Evolutionary conservation across 1,284 basidiomycete genomes (phyloP).

Genomic region (Ganoderma meredithae): DNA sequence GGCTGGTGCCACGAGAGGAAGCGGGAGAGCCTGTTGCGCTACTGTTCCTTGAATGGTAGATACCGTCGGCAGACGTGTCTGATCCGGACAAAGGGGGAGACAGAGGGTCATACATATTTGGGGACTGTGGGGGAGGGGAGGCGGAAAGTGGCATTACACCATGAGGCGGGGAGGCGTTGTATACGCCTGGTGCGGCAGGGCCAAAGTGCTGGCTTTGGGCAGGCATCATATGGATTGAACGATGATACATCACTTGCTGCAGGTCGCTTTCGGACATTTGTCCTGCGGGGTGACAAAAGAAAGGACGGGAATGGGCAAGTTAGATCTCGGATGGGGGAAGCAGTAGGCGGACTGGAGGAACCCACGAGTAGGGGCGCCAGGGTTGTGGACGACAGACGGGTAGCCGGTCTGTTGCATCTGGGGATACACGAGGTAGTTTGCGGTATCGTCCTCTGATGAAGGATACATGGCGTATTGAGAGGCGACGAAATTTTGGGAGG

Average conservation of each 20-base stretch:
- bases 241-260: conserved; percentile 44
- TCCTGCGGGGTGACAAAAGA: conserved; percentile 46
- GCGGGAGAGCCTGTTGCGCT: conserved; percentile 78
- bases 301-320: conserved; percentile 47
- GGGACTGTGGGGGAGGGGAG: conserved; percentile 76
- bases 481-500: conserved; percentile 47
- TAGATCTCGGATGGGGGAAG: conserved; percentile 42
- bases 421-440: conserved; percentile 51
- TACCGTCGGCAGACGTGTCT: conserved; percentile 81
- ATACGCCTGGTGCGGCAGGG: conserved; percentile 48
- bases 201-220: conserved; percentile 40
- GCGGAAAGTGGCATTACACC: conserved; percentile 57
- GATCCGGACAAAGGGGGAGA: conserved; percentile 85
- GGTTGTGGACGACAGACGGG: conserved; percentile 45
- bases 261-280: conserved; percentile 62
- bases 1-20: conserved; percentile 73
- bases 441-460: conserved; percentile 48
- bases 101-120: conserved; percentile 80
- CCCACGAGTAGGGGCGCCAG: conserved; percentile 61
- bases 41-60: conserved; percentile 79
- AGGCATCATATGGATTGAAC: conserved; percentile 41
- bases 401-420: conserved; percentile 45
- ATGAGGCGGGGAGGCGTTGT: conserved; percentile 57
- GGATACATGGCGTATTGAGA: conserved; percentile 46
- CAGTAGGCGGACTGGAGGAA: conserved; percentile 46